Conservation (phyloP, 2,329 filamentous ascomycete species). For the Endothia cerciana region DNA sequence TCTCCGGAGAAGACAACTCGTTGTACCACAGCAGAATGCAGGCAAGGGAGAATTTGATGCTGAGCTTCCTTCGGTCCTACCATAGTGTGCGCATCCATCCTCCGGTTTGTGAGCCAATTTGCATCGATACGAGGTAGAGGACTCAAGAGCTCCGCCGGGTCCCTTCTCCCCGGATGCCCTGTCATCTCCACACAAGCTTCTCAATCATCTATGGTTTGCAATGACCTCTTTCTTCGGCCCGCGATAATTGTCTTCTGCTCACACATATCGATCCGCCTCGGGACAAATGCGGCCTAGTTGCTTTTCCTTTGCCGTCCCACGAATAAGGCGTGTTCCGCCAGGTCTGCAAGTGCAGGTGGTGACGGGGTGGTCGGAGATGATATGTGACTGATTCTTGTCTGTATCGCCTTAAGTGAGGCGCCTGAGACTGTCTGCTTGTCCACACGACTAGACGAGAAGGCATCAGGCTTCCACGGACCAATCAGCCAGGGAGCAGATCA, state of each 20-base stretch:
- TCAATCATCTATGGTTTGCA: background rate
- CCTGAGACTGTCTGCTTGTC: background rate
- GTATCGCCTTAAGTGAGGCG: background rate
- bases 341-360: slow-evolving; percentile 11
- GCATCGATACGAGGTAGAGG: background rate
- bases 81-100: background rate
- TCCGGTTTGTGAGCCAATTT: background rate
- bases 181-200: background rate
- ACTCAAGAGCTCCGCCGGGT: background rate
- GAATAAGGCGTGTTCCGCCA: background rate
- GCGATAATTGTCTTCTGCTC: background rate
- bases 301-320: background rate
- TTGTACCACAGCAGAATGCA: background rate
- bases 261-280: background rate
- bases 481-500: background rate
- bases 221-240: background rate
- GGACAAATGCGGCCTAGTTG: slow-evolving; percentile 3
- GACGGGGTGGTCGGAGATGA: background rate
- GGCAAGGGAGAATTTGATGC: background rate
- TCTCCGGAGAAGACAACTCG: background rate
- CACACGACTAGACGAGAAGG: background rate
- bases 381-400: background rate
- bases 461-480: background rate
- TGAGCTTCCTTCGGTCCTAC: background rate
- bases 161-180: background rate